Percentiles rank a stretch among this genome's conserved stretches.
These are phyloP conservation scores for Fonsecaea multimorphosa DNA, from an alignment of 2,329 filamentous ascomycete genomes.

Conservation along the genomic window DNA sequence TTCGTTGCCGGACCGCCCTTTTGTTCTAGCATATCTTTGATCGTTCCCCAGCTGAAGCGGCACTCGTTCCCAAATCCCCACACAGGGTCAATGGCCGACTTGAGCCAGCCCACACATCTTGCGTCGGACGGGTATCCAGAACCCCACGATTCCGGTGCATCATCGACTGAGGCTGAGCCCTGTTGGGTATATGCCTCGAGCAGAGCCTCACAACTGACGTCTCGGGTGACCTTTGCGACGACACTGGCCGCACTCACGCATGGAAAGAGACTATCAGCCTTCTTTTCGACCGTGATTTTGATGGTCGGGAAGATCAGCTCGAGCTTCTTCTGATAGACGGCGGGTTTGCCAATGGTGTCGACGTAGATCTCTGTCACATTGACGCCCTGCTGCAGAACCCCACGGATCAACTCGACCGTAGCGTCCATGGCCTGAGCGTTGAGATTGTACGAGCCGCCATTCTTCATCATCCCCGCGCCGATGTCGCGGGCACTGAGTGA, in stretches of 20 bases:
- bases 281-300: conserved; percentile 79
- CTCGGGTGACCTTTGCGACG: conserved; percentile 93
- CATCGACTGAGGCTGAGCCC: conserved; percentile 36
- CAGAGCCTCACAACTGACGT: conserved; percentile 82
- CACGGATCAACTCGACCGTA: conserved; percentile 79
- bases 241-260: conserved; percentile 93
- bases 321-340: conserved; percentile 81
- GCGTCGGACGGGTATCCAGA: conserved; percentile 92
- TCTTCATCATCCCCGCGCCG: conserved; percentile 74
- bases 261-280: conserved; percentile 90
- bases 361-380: conserved; percentile 91
- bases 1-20: conserved; percentile 67
- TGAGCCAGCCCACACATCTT: conserved; percentile 80
- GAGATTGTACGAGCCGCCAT: conserved; percentile 74
- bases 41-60: conserved; percentile 93
- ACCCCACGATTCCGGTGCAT: conserved; percentile 69
- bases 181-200: conserved; percentile 62
- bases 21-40: conserved; percentile 84
- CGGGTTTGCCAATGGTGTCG: conserved; percentile 87
- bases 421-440: conserved; percentile 96
- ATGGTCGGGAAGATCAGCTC: conserved; percentile 81
- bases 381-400: conserved; percentile 76
- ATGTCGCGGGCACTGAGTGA: conserved; percentile 86
- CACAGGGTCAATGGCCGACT: conserved; percentile 83
- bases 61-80: conserved; percentile 96